These are phyloP conservation scores for Diaporthe longicolla DNA, from an alignment of 2,329 filamentous ascomycete species.

Conservation along the genomic window DNA sequence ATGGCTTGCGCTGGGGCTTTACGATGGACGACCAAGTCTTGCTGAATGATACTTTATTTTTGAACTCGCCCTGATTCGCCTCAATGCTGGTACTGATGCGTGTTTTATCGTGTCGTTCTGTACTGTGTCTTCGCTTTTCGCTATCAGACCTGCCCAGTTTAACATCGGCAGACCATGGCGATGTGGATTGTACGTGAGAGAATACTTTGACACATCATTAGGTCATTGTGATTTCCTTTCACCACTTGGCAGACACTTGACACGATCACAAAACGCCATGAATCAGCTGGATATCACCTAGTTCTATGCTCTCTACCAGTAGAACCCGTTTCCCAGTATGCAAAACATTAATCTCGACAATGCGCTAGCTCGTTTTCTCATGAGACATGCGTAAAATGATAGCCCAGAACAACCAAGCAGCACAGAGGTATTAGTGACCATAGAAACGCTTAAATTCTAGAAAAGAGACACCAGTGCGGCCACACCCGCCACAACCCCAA, in stretches of 20 bases:
- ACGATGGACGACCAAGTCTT: not conserved
- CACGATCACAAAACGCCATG: not conserved
- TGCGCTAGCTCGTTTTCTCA: not conserved
- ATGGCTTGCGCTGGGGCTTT: not conserved
- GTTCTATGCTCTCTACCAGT: constrained; percentile 30
- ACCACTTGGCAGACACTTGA: too few relatives aligned
- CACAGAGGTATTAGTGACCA: not conserved
- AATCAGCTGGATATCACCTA: not conserved
- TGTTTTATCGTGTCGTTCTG: not conserved
- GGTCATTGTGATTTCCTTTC: not conserved
- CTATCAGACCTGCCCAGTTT: not conserved
- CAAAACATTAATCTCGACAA: not conserved
- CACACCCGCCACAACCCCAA: constrained; percentile 37
- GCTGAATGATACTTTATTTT: not conserved
- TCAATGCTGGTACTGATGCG: not conserved
- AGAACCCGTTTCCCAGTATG: constrained; percentile 1
- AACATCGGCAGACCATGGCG: not conserved
- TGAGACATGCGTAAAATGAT: constrained; percentile 4
- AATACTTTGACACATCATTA: not conserved
- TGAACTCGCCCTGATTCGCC: not conserved
- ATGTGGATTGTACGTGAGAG: not conserved
- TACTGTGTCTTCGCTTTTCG: not conserved
- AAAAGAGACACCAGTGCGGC: constrained; percentile 35
- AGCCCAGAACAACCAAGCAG: not conserved
- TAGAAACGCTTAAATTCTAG: constrained; percentile 19